Evolutionary conservation across 768 basidiomycete genomes (phyloP).

Genomic region (Suillus paluster): DNA sequence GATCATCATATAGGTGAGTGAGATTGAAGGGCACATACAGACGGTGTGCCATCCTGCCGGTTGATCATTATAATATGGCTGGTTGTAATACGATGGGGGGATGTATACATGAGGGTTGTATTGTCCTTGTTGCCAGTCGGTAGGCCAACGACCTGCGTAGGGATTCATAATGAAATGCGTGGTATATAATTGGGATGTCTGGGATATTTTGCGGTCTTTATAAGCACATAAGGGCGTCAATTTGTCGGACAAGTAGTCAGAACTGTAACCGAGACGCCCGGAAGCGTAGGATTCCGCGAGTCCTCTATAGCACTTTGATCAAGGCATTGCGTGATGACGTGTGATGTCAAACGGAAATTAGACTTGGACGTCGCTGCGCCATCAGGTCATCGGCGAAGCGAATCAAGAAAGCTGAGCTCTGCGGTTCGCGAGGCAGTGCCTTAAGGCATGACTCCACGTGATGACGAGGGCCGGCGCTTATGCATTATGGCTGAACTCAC

Average conservation of each 20-base stretch:
- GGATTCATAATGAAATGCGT: conserved; percentile 25
- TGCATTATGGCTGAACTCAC: too few relatives aligned
- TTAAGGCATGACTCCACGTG: neutral
- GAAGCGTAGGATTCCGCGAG: neutral
- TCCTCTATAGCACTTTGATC: neutral
- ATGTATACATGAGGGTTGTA: conserved; percentile 37
- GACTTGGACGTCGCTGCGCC: neutral
- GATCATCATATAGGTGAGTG: neutral
- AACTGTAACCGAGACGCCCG: neutral
- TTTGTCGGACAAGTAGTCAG: neutral
- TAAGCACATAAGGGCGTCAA: neutral
- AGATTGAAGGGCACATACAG: conserved; percentile 16
- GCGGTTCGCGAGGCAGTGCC: neutral
- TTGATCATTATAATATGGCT: conserved; percentile 16
- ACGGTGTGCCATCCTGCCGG: conserved; percentile 17
- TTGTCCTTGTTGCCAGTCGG: conserved; percentile 25
- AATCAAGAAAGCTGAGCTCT: neutral
- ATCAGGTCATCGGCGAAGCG: neutral
- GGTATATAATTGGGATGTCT: neutral
- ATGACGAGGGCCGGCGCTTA: neutral
- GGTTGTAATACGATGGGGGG: conserved; percentile 22
- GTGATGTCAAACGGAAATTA: neutral
- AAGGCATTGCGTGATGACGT: neutral
- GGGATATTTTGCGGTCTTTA: conserved; percentile 15
- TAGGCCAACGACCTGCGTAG: conserved; percentile 21